Evolutionary conservation across 2,329 filamentous ascomycete genomes (phyloP), one percentile per base, ranked within the genome.

Genomic region (Penicillium hesseltinei): DNA sequence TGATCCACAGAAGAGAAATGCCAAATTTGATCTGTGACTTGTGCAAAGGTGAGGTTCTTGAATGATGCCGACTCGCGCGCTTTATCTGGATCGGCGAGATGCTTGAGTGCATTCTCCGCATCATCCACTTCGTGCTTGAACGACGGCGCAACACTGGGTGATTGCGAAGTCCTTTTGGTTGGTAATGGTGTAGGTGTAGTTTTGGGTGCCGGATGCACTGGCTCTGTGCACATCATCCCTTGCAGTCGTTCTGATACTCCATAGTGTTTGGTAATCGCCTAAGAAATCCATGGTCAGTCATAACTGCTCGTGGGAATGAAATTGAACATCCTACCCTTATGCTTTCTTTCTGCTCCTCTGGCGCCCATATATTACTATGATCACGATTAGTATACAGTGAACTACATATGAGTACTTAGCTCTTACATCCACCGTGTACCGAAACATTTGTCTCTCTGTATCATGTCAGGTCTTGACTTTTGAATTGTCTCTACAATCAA

Each of bases 1-100:
- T 87, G 83, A 65, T 92, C 89, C 15, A 90, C 82, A 0, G 88
- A 88, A 15, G 86, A 87, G 71, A 89, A 92, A 69, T 91, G 88
- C 79, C 88, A 88, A n/a, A 90, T 87, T 54, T 87, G 82, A 60
- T 89, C 81, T 6, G 88, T 83, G 42, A 91, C 80, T 31, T 84
- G 76, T 49, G 84, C 82, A 56, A 85, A 81, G 2, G 81, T 82
- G 5, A 82, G 66, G 35, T 67, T 66, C 44, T 62, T 68, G 60
- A 69, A 64, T 13, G 69, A 69, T 3, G 67, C 59, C 31, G 61
- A 63, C 44, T 68, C 64, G 23, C 63, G 56, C 17, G 62, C 61
- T 29, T 61, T 54, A 35, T 66, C 60, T 23, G 59, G 52, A 21
- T 70, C 65, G 13, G 58, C 51, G 13, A 68, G 21, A 29, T 69